These are phyloP conservation scores for Solanum stenotomum DNA, from an alignment of 257 asterid genomes.

Conservation along the genomic window DNA sequence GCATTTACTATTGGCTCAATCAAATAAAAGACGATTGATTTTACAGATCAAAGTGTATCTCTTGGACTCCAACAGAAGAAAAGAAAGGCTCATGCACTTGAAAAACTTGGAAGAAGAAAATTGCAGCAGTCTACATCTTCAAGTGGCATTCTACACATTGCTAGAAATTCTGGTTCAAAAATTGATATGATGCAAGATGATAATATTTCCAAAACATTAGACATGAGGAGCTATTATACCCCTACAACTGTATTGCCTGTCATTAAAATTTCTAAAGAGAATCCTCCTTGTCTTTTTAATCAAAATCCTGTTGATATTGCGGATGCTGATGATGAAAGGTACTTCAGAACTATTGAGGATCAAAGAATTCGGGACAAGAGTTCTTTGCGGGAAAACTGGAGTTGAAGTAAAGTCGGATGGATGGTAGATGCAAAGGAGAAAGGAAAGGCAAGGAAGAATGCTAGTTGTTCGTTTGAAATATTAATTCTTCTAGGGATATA, in stretches of 20 bases:
- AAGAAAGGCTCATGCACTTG: background rate
- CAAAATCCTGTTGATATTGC: conserved; percentile 70
- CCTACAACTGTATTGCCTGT: background rate
- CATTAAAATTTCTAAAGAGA: background rate
- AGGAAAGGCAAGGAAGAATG: conserved; percentile 15
- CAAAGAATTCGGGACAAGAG: conserved; percentile 19
- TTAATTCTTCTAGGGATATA: background rate
- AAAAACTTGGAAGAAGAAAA: background rate
- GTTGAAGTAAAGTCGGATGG: conserved; percentile 9
- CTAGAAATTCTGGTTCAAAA: background rate
- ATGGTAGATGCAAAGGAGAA: conserved; percentile 21
- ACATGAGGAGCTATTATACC: background rate
- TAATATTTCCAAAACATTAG: background rate
- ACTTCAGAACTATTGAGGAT: conserved; percentile 33
- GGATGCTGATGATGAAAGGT: conserved; percentile 40
- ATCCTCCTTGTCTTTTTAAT: conserved; percentile 17
- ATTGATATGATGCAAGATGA: background rate
- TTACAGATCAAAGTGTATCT: conserved; percentile 5
- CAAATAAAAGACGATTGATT: background rate
- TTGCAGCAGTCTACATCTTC: background rate
- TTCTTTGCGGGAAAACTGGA: background rate
- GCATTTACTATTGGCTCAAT: background rate
- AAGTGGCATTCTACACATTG: background rate
- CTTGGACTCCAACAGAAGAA: conserved; percentile 1
- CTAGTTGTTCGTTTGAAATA: background rate